phyloP scores from a whole-genome alignment of 192 early-diverging fungal genomes.

The Globomyces pollinis-pini region DNA sequence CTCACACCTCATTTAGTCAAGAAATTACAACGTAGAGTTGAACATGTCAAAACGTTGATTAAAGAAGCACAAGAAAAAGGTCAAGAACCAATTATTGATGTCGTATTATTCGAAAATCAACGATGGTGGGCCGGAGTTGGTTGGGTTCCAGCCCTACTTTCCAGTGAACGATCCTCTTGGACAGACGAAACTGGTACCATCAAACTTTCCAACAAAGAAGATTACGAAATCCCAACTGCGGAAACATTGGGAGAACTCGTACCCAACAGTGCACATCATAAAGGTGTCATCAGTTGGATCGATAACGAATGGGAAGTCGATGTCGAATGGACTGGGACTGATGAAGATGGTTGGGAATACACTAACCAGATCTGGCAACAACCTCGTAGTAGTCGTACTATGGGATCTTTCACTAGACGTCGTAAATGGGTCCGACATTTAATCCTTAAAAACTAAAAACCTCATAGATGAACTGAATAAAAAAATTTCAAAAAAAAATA shows the following conservation, averaged over 20 bases:
- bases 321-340: conserved; percentile 28
- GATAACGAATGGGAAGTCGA: conserved; percentile 55
- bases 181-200: conserved; percentile 54
- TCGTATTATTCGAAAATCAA: conserved; percentile 63
- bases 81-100: conserved; percentile 14
- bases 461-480: too few relatives aligned
- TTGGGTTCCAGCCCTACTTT: conserved; percentile 59
- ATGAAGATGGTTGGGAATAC: conserved; percentile 57
- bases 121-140: conserved; percentile 66
- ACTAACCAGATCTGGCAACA: conserved; percentile 60
- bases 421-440: conserved; percentile 55
- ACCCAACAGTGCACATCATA: conserved; percentile 17
- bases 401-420: conserved; percentile 53
- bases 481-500: too few relatives aligned
- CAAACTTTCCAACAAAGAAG: conserved; percentile 38
- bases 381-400: conserved; percentile 29
- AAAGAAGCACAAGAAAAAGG: conserved; percentile 12
- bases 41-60: conserved; percentile 27
- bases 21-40: conserved; percentile 23
- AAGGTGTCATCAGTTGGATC: conserved; percentile 43
- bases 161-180: conserved; percentile 58
- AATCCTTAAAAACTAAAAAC: too few relatives aligned
- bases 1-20: conserved; percentile 32
- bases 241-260: conserved; percentile 1
- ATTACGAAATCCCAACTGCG: conserved; percentile 39